These are phyloP conservation scores for Arxiozyma slooffiae DNA, from an alignment of 1,139 yeast species.

Conservation along the genomic window DNA sequence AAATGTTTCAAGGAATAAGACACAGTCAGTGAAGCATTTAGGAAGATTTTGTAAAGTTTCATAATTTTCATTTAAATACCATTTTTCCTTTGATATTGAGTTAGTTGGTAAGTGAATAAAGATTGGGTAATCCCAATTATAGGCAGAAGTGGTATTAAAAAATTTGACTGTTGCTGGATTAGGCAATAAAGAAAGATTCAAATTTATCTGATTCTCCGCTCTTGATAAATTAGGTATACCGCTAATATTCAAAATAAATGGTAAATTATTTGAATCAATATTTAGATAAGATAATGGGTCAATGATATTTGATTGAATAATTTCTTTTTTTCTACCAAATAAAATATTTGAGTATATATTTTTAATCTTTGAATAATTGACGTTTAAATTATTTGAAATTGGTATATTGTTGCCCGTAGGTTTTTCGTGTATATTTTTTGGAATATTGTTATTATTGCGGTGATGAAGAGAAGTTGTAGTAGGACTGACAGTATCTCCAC, in stretches of 20 bases:
- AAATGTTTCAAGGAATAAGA: slow-evolving; percentile 56
- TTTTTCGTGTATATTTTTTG: too few species aligned
- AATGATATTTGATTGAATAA: not conserved
- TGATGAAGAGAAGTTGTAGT: not conserved
- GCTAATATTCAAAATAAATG: slow-evolving; percentile 47
- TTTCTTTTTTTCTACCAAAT: slow-evolving; percentile 1
- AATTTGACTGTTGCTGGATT: slow-evolving; percentile 38
- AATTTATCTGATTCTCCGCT: slow-evolving; percentile 90
- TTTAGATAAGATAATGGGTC: slow-evolving; percentile 8
- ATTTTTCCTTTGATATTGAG: slow-evolving; percentile 75
- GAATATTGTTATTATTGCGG: too few species aligned
- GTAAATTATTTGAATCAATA: slow-evolving; percentile 36
- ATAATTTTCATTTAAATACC: slow-evolving; percentile 47
- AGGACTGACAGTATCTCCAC: too few species aligned
- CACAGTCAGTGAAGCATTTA: slow-evolving; percentile 41
- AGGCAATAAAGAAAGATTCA: slow-evolving; percentile 56
- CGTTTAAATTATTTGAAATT: not conserved
- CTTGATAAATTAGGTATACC: slow-evolving; percentile 73
- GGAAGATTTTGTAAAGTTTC: slow-evolving; percentile 35
- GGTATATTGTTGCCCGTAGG: not conserved
- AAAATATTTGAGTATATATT: not conserved
- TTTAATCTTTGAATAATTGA: slow-evolving; percentile 1
- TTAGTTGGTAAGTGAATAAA: slow-evolving; percentile 73
- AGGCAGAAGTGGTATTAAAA: too few species aligned
- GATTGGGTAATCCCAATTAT: slow-evolving; percentile 54